These are phyloP conservation scores for Aureobasidium mangrovei DNA, from an alignment of 2,329 filamentous ascomycete species.

Conservation along the genomic window DNA sequence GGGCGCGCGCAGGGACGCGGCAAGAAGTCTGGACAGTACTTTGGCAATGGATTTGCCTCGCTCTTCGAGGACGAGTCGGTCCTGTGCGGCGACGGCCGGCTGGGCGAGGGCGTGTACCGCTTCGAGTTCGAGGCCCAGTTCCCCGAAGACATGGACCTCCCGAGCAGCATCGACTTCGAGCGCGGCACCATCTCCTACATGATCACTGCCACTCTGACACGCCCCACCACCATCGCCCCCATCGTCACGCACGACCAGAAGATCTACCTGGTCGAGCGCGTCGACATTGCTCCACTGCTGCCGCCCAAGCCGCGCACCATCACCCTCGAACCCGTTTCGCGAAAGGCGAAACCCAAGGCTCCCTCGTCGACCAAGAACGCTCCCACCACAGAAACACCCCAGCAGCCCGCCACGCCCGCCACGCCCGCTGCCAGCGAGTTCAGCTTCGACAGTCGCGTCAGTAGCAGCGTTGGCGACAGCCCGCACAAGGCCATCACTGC, in stretches of 20 bases:
- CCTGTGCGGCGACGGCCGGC: slow-evolving; percentile 66
- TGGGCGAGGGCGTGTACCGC: slow-evolving; percentile 67
- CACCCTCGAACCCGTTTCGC: slow-evolving; percentile 78
- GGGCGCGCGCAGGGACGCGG: slow-evolving; percentile 43
- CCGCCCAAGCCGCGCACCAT: slow-evolving; percentile 73
- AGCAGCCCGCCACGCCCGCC: background rate
- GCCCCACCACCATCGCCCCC: slow-evolving; percentile 76
- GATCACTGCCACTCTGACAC: slow-evolving; percentile 79
- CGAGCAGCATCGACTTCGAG: slow-evolving; percentile 98
- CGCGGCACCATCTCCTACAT: slow-evolving; percentile 87
- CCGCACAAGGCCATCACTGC: slow-evolving; percentile 74
- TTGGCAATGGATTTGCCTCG: slow-evolving; percentile 69
- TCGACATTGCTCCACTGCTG: slow-evolving; percentile 71
- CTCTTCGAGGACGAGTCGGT: slow-evolving; percentile 77
- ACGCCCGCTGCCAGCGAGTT: slow-evolving; percentile 30
- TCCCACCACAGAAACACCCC: slow-evolving; percentile 6
- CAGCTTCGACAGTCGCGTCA: slow-evolving; percentile 45
- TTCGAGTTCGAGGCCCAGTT: slow-evolving; percentile 71
- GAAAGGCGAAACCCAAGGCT: slow-evolving; percentile 56
- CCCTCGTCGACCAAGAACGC: slow-evolving; percentile 21
- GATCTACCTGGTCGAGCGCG: slow-evolving; percentile 67
- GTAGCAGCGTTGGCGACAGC: slow-evolving; percentile 52
- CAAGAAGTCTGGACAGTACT: slow-evolving; percentile 47
- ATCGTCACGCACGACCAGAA: slow-evolving; percentile 73
- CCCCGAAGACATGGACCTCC: slow-evolving; percentile 56